Evolutionary conservation across 2,329 filamentous ascomycete species (phyloP).

Genomic region (Fusarium avenaceum): DNA sequence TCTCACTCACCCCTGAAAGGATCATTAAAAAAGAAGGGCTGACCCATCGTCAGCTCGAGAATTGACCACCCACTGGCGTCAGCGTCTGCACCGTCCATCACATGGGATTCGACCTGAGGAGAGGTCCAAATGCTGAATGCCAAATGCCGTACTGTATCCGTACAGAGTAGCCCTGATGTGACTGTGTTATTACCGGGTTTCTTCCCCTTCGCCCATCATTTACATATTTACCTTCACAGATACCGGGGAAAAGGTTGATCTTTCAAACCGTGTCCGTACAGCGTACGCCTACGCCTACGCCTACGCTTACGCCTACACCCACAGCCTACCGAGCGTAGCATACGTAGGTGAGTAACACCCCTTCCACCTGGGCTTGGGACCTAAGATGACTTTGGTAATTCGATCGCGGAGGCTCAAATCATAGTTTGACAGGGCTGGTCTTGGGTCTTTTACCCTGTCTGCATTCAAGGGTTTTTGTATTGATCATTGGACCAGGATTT

Average conservation of each 20-base stretch:
- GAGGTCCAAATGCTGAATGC: slow-evolving; percentile 4
- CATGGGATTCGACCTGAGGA: slow-evolving; percentile 9
- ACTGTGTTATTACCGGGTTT: slow-evolving; percentile 2
- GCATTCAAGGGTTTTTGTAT: neutral
- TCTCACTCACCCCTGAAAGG: slow-evolving; percentile 29
- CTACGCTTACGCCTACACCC: too few species aligned
- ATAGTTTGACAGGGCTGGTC: slow-evolving; percentile 1
- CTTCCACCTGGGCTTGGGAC: too few species aligned
- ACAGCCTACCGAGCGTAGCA: neutral
- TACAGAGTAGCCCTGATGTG: neutral
- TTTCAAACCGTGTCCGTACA: neutral
- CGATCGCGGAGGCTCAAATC: slow-evolving; percentile 9
- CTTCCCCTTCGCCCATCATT: too few species aligned
- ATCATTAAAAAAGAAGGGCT: slow-evolving; percentile 20
- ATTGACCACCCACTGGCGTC: slow-evolving; percentile 30
- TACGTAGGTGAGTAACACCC: too few species aligned
- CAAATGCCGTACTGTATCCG: slow-evolving; percentile 5
- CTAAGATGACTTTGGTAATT: slow-evolving; percentile 5
- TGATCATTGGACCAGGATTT: neutral
- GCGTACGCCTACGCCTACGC: too few species aligned
- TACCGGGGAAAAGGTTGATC: slow-evolving; percentile 5
- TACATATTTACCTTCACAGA: neutral
- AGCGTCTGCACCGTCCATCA: slow-evolving; percentile 16
- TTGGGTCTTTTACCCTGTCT: neutral
- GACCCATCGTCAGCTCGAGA: slow-evolving; percentile 23